Percentiles rank a stretch among this genome's conserved stretches.
These are phyloP conservation scores for Nannochloris sp. DNA, from an alignment of 139 green algal genomes.

Conservation along the genomic window DNA sequence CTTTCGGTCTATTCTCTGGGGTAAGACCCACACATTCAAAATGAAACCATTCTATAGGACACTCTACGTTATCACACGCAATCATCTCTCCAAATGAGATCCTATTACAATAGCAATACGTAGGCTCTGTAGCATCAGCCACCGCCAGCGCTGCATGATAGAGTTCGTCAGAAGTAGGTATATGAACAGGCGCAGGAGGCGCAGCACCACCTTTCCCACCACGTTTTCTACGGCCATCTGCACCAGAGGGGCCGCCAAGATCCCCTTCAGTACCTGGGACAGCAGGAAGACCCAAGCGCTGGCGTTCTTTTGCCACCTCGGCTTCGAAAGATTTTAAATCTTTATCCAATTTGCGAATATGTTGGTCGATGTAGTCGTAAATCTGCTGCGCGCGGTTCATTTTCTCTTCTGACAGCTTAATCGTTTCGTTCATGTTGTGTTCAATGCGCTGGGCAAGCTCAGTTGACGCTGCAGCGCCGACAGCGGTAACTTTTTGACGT, in stretches of 20 bases:
- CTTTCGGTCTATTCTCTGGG: slow-evolving; percentile 33
- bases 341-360: slow-evolving; percentile 65
- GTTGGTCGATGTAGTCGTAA: slow-evolving; percentile 75
- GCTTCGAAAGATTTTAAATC: slow-evolving; percentile 53
- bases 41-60: slow-evolving; percentile 88
- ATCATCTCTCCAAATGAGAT: slow-evolving; percentile 76
- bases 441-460: slow-evolving; percentile 17
- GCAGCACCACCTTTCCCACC: background rate
- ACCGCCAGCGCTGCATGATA: slow-evolving; percentile 17
- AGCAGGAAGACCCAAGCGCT: slow-evolving; percentile 38
- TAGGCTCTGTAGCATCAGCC: slow-evolving; percentile 46
- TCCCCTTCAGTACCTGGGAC: background rate
- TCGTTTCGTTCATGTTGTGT: slow-evolving; percentile 29
- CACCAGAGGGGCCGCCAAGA: background rate
- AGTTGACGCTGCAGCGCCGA: background rate
- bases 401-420: slow-evolving; percentile 45
- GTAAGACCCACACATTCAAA: slow-evolving; percentile 77
- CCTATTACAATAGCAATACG: slow-evolving; percentile 78
- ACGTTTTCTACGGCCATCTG: background rate
- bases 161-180: slow-evolving; percentile 8
- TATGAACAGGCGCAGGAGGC: background rate
- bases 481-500: background rate
- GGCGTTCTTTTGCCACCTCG: slow-evolving; percentile 51
- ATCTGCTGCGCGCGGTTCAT: slow-evolving; percentile 58
- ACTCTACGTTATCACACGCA: slow-evolving; percentile 82